phyloP scores from a whole-genome alignment of 257 asterid species.

The Solanum chilense region DNA sequence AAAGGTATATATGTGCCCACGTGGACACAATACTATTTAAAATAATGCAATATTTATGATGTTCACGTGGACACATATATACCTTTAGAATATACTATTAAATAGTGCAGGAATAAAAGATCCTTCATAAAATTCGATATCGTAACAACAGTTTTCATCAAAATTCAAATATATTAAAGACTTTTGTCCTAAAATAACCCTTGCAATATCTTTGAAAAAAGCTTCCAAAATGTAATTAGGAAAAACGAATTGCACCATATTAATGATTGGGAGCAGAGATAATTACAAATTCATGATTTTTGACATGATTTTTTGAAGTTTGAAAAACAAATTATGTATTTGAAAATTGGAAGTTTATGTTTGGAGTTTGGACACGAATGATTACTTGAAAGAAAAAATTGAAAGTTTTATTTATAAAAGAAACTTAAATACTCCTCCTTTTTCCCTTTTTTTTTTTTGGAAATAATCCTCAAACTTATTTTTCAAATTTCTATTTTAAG shows the following conservation, averaged over 20 bases:
- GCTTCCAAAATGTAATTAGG: not conserved
- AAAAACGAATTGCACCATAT: not conserved
- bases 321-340: not conserved
- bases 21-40: too few relatives aligned
- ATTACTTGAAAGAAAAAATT: too few relatives aligned
- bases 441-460: too few relatives aligned
- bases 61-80: too few relatives aligned
- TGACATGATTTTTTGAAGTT: not conserved
- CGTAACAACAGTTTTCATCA: too few relatives aligned
- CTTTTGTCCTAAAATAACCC: not conserved
- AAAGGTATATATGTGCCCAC: too few relatives aligned
- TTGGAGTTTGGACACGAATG: not conserved
- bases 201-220: not conserved
- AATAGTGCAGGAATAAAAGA: too few relatives aligned
- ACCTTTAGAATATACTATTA: too few relatives aligned
- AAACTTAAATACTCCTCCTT: not conserved
- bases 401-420: not conserved
- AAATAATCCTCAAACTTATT: not conserved
- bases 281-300: not conserved
- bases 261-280: not conserved
- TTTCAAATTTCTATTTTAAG: not conserved
- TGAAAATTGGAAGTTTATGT: not conserved
- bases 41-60: too few relatives aligned
- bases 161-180: too few relatives aligned
- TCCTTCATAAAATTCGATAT: too few relatives aligned